Base-by-base conservation (phyloP, 2,329 filamentous ascomycete species). In the Aspergillus eucalypticola region DNA sequence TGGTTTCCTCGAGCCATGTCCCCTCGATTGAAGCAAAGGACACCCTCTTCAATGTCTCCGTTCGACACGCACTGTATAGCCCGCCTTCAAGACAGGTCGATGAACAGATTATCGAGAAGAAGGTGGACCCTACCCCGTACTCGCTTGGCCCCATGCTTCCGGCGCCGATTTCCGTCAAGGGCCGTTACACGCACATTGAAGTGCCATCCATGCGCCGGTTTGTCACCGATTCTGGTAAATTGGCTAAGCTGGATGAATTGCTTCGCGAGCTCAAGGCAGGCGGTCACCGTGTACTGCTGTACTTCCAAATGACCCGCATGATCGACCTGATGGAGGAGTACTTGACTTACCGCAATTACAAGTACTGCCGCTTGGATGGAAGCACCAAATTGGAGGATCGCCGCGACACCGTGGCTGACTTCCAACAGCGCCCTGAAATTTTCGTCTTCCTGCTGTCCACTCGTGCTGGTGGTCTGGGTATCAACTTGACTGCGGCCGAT, bases 301-400 rank as follows among this genome's bases (percentile, higher is more conserved):
- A 99, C 83, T 99, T 99, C 90, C 95, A 99, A 82, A 99, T 99
- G 95, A 99, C 95, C 3, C 90, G 91, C 73, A 99, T 99, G 95
- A 98, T 99, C 73, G 94, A 99, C 75, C 82, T 99, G 62, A 98
- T 98, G 91, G 95, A 99, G 76, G 95, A 99, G 78, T 99, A 98
- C 70, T 83, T 99, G 60, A 98, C 95, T 0, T 98, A 98, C 80
- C 91, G 95, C 75, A 97, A 98, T 79, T 98, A 96, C 88, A 97
- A 96, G 78, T 99, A 97, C 79, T 96, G 94, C 71, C 91, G 95
- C 61, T 84, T 99, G 48, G 95, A 99, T 71, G 95, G 95, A 73
- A 96, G 92, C 17, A 99, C 95, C 46, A 99, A 98, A 76, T 84
- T 99, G 54, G 95, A 99, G 76, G 95, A 99, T 75, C 88, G 95